phyloP scores from a whole-genome alignment of 1,284 basidiomycete species.

The Gymnopus androsaceus region DNA sequence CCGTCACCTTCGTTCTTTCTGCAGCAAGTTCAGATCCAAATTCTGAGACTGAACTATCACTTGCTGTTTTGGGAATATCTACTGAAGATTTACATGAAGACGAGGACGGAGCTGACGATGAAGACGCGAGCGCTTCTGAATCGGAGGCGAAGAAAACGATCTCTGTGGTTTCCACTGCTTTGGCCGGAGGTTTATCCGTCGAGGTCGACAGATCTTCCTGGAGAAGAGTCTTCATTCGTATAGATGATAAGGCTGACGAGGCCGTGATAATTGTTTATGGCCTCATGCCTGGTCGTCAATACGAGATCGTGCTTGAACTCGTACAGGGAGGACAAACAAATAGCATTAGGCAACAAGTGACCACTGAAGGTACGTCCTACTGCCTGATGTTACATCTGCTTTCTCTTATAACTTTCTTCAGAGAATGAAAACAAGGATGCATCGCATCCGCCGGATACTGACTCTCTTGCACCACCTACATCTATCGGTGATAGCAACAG shows the following conservation, averaged over 20 bases:
- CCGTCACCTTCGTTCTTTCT: constrained; percentile 74
- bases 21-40: constrained; percentile 43
- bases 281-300: constrained; percentile 76
- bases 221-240: constrained; percentile 73
- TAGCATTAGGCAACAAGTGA: constrained; percentile 58
- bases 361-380: constrained; percentile 51
- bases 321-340: constrained; percentile 59
- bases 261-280: constrained; percentile 81
- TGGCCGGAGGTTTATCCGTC: constrained; percentile 72
- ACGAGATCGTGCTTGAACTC: constrained; percentile 76
- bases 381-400: not conserved
- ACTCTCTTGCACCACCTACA: not conserved
- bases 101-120: constrained; percentile 42
- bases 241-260: constrained; percentile 76
- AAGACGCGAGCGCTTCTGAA: constrained; percentile 27
- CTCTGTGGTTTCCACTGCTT: constrained; percentile 62
- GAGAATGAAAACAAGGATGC: constrained; percentile 23
- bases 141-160: constrained; percentile 29
- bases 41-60: constrained; percentile 39
- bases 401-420: not conserved
- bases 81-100: constrained; percentile 43
- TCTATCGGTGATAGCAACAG: not conserved
- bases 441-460: not conserved
- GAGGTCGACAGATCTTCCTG: constrained; percentile 76
- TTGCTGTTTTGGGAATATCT: constrained; percentile 45